Percentiles rank a stretch among this genome's conserved stretches.
phyloP scores from a whole-genome alignment of 2,329 filamentous ascomycete species.

The Colletotrichum musae region DNA sequence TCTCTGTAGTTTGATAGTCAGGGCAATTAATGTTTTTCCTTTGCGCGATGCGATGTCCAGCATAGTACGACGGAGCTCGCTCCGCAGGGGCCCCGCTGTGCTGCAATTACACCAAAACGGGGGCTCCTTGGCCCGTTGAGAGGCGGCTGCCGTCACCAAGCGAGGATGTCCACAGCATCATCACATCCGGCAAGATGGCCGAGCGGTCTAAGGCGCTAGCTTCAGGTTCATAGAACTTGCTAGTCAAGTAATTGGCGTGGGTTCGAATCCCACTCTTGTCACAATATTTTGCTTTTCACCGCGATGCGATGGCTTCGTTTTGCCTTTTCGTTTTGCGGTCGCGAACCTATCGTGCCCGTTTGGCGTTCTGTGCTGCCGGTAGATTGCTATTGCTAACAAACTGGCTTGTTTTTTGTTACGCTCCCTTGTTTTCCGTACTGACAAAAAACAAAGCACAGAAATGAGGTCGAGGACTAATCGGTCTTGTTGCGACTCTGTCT shows the following conservation, averaged over 20 bases:
- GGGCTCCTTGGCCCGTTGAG: neutral
- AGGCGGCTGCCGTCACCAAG: constrained; percentile 6
- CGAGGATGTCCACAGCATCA: neutral
- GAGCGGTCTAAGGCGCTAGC: constrained; percentile 39
- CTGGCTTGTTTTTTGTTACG: too few relatives aligned
- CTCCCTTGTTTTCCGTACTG: too few relatives aligned
- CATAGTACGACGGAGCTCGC: neutral
- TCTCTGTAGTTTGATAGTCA: neutral
- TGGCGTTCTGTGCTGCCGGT: too few relatives aligned
- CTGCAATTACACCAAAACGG: neutral
- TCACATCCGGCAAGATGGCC: constrained; percentile 30
- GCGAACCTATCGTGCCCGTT: neutral
- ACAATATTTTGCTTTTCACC: neutral
- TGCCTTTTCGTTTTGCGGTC: neutral
- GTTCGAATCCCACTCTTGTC: constrained; percentile 39
- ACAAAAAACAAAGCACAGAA: too few relatives aligned
- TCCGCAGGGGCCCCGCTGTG: neutral
- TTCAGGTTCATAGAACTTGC: constrained; percentile 27
- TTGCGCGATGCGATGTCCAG: neutral
- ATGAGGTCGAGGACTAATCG: too few relatives aligned
- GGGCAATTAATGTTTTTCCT: neutral
- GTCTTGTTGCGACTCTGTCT: too few relatives aligned
- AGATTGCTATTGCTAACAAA: too few relatives aligned
- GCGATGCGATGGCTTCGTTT: neutral
- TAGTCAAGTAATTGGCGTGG: constrained; percentile 37